Percentiles rank a stretch among this genome's conserved stretches.
phyloP scores from a whole-genome alignment of 441 rosid species.

The Bocquillonia castaneifolia region DNA sequence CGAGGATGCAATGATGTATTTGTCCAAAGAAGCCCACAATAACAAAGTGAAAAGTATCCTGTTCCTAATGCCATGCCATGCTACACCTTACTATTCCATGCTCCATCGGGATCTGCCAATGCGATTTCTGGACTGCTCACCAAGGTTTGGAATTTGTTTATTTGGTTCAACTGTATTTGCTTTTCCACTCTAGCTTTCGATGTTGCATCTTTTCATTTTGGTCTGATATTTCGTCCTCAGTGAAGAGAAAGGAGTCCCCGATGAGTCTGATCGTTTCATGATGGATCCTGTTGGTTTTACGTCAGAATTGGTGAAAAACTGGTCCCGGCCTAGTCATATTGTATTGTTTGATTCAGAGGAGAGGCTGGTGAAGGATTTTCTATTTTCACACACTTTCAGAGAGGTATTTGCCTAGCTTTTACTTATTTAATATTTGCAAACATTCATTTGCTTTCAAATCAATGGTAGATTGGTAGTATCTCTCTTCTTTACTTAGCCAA shows the following conservation, averaged over 20 bases:
- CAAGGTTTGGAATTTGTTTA: conserved; percentile 43
- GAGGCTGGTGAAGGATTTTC: conserved; percentile 43
- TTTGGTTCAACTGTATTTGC: conserved; percentile 1
- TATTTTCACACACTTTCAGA: conserved; percentile 54
- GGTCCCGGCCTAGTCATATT: conserved; percentile 71
- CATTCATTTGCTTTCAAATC: not conserved
- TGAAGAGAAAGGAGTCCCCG: conserved; percentile 52
- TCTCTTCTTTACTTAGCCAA: not conserved
- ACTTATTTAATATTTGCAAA: no score
- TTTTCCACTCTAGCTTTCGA: conserved; percentile 11
- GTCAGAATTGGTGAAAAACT: conserved; percentile 44
- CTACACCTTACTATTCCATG: conserved; percentile 86
- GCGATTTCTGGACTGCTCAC: conserved; percentile 77
- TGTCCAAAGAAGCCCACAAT: conserved; percentile 63
- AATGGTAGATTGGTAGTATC: no score
- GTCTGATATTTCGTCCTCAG: conserved; percentile 30
- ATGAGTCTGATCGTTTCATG: conserved; percentile 68
- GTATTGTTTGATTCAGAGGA: conserved; percentile 70
- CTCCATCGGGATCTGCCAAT: conserved; percentile 65
- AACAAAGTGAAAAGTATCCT: conserved; percentile 58
- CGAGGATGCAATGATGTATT: conserved; percentile 82
- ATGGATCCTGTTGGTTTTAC: conserved; percentile 60
- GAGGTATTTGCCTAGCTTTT: conserved; percentile 40
- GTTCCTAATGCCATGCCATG: conserved; percentile 89
- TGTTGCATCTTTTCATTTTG: conserved; percentile 13